Percentiles rank a stretch among this genome's conserved stretches.
These are phyloP conservation scores for Mycena belliarum DNA, from an alignment of 768 basidiomycete species.

Conservation along the genomic window DNA sequence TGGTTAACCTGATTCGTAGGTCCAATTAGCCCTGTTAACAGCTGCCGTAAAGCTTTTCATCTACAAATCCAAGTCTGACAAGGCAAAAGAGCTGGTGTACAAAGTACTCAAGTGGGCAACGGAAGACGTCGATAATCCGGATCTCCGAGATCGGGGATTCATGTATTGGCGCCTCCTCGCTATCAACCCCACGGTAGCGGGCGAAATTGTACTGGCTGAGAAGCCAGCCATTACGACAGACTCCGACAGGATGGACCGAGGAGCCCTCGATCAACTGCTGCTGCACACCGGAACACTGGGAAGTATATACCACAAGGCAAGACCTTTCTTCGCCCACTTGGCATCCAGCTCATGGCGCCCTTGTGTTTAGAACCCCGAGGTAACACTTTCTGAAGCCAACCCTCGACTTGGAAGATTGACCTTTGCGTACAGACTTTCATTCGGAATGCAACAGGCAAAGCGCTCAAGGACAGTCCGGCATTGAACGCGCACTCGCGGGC, in stretches of 20 bases:
- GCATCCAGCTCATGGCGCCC: neutral
- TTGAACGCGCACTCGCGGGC: constrained; percentile 80
- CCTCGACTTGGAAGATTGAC: neutral
- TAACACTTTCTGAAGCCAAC: constrained; percentile 30
- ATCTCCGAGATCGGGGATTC: constrained; percentile 94
- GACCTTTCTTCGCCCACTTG: neutral
- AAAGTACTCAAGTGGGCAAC: constrained; percentile 97
- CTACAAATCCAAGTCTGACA: constrained; percentile 80
- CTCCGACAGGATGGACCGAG: constrained; percentile 95
- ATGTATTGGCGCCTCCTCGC: constrained; percentile 99
- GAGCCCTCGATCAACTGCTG: constrained; percentile 91
- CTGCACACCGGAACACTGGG: constrained; percentile 92
- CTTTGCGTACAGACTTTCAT: constrained; percentile 75
- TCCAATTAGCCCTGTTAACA: constrained; percentile 92
- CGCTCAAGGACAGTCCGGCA: constrained; percentile 85
- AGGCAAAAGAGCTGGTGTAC: constrained; percentile 86
- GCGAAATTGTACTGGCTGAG: constrained; percentile 87
- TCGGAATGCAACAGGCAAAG: constrained; percentile 81
- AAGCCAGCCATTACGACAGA: constrained; percentile 98
- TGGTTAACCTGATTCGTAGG: constrained; percentile 45
- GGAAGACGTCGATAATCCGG: constrained; percentile 97
- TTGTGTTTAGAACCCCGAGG: constrained; percentile 70
- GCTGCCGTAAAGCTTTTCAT: constrained; percentile 96
- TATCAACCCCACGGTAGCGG: constrained; percentile 85
- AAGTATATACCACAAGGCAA: constrained; percentile 89